Evolutionary conservation across 306 rosid genomes (phyloP).

Genomic region (Cicer cuneatum): DNA sequence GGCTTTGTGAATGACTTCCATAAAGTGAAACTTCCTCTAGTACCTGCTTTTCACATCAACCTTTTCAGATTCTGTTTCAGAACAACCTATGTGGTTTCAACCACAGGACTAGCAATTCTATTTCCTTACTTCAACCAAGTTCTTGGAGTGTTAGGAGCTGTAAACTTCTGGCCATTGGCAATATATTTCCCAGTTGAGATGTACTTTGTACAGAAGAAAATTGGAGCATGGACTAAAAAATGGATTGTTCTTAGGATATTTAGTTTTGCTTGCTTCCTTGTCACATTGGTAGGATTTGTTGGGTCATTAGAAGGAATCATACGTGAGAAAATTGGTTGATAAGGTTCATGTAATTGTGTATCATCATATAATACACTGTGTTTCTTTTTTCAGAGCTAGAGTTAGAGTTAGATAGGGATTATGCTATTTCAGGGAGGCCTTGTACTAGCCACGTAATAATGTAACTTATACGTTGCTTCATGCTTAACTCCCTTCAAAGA

Average conservation of each 20-base stretch:
- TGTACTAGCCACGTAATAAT: background rate
- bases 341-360: background rate
- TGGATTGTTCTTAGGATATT: constrained; percentile 72
- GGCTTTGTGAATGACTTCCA: constrained; percentile 60
- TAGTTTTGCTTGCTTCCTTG: constrained; percentile 74
- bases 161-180: constrained; percentile 88
- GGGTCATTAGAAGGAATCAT: constrained; percentile 80
- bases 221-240: constrained; percentile 67
- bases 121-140: constrained; percentile 90
- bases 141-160: constrained; percentile 81
- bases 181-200: constrained; percentile 90
- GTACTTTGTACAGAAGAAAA: constrained; percentile 76
- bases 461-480: background rate
- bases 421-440: background rate
- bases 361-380: too few relatives aligned
- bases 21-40: constrained; percentile 60
- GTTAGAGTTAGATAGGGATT: background rate
- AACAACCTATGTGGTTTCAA: constrained; percentile 70
- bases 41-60: constrained; percentile 55
- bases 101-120: constrained; percentile 64
- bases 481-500: background rate
- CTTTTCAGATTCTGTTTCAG: constrained; percentile 68
- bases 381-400: background rate
- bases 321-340: constrained; percentile 20
- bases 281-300: constrained; percentile 58